Conservation (phyloP, 345 rosid species). For the Mallotus nudiflorus region DNA sequence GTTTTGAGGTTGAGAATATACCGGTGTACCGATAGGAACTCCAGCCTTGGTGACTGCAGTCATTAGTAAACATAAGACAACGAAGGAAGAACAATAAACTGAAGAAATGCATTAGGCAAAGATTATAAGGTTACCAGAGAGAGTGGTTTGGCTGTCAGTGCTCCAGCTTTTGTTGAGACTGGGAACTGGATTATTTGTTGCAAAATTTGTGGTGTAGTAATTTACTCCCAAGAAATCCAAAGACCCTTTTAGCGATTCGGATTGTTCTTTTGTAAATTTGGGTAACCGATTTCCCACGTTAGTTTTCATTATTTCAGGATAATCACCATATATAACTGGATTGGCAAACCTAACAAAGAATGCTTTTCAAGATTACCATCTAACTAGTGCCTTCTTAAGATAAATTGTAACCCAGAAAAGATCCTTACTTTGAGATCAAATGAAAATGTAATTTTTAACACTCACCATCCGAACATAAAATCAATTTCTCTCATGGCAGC, state of each 20-base stretch:
- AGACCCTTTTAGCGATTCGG: constrained; percentile 47
- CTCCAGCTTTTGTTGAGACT: constrained; percentile 26
- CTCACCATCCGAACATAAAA: constrained; percentile 28
- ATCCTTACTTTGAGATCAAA: too few relatives aligned
- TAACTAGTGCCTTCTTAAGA: too few relatives aligned
- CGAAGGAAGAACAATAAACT: background rate
- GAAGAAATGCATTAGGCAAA: too few relatives aligned
- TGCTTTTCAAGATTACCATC: background rate
- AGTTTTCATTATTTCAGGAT: constrained; percentile 51
- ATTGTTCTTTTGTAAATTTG: constrained; percentile 48
- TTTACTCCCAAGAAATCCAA: constrained; percentile 57
- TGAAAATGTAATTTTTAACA: too few relatives aligned
- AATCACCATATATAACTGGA: constrained; percentile 58
- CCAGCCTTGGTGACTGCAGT: constrained; percentile 36
- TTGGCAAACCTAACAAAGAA: constrained; percentile 42
- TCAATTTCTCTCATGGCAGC: constrained; percentile 16
- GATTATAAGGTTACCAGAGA: constrained; percentile 8
- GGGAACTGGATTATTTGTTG: constrained; percentile 9
- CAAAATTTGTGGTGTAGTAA: constrained; percentile 55
- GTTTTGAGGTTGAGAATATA: constrained; percentile 4
- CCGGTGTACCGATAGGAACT: constrained; percentile 39
- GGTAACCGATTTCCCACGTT: constrained; percentile 55
- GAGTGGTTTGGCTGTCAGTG: constrained; percentile 26
- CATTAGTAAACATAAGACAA: background rate
- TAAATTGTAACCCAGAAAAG: too few relatives aligned